Evolutionary conservation across 192 early-diverging fungal species (phyloP).

Genomic region (Linnemannia schmuckeri): DNA sequence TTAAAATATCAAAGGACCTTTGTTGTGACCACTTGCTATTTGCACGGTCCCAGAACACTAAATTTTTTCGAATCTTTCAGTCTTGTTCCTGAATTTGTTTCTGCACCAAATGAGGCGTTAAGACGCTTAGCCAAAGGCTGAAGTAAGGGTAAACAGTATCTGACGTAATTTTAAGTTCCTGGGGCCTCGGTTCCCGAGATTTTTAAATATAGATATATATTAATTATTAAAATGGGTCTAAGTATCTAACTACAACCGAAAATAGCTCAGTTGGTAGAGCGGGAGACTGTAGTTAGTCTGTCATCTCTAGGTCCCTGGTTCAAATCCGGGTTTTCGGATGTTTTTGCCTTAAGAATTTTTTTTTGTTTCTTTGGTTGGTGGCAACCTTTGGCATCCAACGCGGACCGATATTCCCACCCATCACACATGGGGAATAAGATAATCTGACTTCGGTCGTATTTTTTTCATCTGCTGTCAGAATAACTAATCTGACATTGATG

Average conservation of each 20-base stretch:
- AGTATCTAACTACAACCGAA: constrained; percentile 27
- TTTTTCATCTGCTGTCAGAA: no score
- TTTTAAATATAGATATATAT: neutral
- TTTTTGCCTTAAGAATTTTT: neutral
- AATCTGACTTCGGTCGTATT: no score
- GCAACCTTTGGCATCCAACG: no score
- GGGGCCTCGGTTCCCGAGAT: neutral
- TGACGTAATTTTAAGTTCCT: neutral
- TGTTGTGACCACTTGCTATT: no score
- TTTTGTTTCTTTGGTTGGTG: no score
- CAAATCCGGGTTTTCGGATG: constrained; percentile 69
- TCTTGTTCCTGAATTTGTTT: no score
- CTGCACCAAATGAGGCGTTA: neutral
- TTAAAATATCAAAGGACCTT: no score
- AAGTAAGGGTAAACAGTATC: neutral
- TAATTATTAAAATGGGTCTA: accelerated
- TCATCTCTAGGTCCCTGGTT: constrained; percentile 69
- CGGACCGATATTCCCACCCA: no score
- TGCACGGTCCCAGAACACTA: no score
- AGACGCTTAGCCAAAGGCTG: neutral
- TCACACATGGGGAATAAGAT: no score
- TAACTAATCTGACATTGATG: no score
- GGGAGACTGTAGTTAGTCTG: constrained; percentile 74
- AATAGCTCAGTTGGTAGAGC: constrained; percentile 79
- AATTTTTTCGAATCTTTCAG: no score